Evolutionary conservation across 768 basidiomycete genomes (phyloP).

Genomic region (Termitomyces sp.): DNA sequence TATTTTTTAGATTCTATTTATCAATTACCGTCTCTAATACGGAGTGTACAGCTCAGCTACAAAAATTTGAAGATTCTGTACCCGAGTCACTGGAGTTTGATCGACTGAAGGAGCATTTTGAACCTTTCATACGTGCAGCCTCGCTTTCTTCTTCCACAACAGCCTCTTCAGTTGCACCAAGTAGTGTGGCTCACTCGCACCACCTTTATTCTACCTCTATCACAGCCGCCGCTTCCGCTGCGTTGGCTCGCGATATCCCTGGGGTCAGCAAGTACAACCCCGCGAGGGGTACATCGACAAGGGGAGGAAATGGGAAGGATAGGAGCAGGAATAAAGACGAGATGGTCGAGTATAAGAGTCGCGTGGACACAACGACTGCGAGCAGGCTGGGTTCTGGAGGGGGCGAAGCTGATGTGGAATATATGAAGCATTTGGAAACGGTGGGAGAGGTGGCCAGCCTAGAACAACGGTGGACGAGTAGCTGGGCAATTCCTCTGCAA

Average conservation of each 20-base stretch:
- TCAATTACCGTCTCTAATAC: not conserved
- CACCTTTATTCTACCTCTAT: constrained; percentile 76
- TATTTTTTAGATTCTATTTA: constrained; percentile 30
- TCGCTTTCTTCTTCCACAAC: constrained; percentile 64
- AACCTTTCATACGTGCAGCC: constrained; percentile 87
- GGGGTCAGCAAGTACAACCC: constrained; percentile 79
- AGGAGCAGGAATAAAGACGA: constrained; percentile 70
- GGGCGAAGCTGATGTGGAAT: constrained; percentile 68
- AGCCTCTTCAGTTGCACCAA: constrained; percentile 38
- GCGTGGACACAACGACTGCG: constrained; percentile 60
- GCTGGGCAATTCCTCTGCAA: constrained; percentile 70
- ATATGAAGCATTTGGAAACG: constrained; percentile 60
- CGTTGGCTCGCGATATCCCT: constrained; percentile 84
- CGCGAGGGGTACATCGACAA: constrained; percentile 38
- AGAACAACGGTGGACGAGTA: constrained; percentile 77
- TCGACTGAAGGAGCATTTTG: constrained; percentile 93
- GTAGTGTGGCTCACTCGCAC: constrained; percentile 59
- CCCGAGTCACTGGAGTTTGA: constrained; percentile 90
- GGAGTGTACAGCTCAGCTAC: constrained; percentile 70
- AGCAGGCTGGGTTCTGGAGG: constrained; percentile 53
- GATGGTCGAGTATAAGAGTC: constrained; percentile 71
- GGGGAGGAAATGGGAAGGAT: constrained; percentile 52
- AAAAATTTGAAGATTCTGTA: constrained; percentile 84
- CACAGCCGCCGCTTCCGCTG: constrained; percentile 86
- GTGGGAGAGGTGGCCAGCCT: constrained; percentile 62